Conservation (phyloP, 176 grass and related monocot genomes). For the Eragrostis nindensis region DNA sequence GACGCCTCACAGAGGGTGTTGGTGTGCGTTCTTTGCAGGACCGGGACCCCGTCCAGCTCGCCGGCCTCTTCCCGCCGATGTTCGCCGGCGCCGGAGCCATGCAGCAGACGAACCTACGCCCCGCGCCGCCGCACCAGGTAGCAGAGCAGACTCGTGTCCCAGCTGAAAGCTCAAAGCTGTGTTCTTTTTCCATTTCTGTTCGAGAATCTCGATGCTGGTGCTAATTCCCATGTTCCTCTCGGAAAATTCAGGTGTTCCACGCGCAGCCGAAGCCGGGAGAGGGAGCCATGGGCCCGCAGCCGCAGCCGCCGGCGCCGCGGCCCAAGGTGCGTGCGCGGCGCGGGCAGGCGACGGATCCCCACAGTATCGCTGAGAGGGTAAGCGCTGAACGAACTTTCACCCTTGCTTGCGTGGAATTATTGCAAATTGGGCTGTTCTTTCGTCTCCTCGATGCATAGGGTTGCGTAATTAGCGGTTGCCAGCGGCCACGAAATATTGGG, state of each 20-base stretch:
- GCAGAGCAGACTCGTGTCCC: neutral
- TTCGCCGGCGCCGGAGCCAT: slow-evolving; percentile 54
- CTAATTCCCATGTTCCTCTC: slow-evolving; percentile 5
- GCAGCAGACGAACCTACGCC: slow-evolving; percentile 61
- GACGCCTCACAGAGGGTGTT: neutral
- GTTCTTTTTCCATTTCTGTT: neutral
- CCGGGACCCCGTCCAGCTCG: slow-evolving; percentile 67
- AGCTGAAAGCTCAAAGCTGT: slow-evolving; percentile 3
- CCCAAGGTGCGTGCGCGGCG: slow-evolving; percentile 85
- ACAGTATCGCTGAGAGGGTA: slow-evolving; percentile 90
- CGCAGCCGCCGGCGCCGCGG: slow-evolving; percentile 66
- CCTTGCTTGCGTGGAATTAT: neutral
- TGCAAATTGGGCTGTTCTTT: neutral
- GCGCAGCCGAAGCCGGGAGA: slow-evolving; percentile 64
- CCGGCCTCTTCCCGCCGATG: slow-evolving; percentile 66
- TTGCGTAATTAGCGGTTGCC: neutral
- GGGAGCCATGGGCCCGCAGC: slow-evolving; percentile 48
- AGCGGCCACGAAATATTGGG: neutral
- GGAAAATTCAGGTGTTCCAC: slow-evolving; percentile 59
- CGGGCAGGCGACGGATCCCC: slow-evolving; percentile 86
- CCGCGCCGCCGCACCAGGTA: slow-evolving; percentile 69
- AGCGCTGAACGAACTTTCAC: neutral
- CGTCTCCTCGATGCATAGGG: neutral
- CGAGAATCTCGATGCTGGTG: neutral
- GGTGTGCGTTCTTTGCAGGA: slow-evolving; percentile 45